phyloP scores from a whole-genome alignment of 1,284 basidiomycete species.

The Moesziomyces sp. region DNA sequence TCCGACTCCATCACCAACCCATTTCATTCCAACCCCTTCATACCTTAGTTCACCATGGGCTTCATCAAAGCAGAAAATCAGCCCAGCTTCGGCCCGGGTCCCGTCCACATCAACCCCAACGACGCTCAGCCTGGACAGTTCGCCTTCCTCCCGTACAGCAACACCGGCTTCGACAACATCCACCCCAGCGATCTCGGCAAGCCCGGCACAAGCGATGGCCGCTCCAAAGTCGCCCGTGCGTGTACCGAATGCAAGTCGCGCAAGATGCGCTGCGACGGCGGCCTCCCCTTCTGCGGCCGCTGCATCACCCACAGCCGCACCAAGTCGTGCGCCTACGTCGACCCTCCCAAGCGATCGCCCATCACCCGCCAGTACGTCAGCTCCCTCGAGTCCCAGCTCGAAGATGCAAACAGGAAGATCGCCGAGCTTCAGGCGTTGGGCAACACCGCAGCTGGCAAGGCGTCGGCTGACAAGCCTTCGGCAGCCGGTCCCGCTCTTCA shows the following conservation, averaged over 20 bases:
- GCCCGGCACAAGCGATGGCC: conserved; percentile 45
- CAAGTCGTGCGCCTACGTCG: conserved; percentile 52
- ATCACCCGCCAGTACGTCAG: conserved; percentile 54
- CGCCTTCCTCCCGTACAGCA: conserved; percentile 44
- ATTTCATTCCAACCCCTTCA: neutral
- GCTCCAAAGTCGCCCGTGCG: conserved; percentile 46
- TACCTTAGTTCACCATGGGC: conserved; percentile 20
- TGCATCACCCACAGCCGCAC: conserved; percentile 54
- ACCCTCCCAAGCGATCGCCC: conserved; percentile 50
- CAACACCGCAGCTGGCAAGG: conserved; percentile 5
- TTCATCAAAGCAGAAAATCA: conserved; percentile 49
- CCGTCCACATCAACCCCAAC: conserved; percentile 30
- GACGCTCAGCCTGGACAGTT: conserved; percentile 42
- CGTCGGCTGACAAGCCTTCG: conserved; percentile 15
- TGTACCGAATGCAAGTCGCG: conserved; percentile 53
- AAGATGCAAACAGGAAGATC: conserved; percentile 41
- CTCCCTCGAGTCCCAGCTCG: conserved; percentile 46
- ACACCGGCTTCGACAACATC: conserved; percentile 40
- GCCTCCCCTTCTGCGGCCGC: conserved; percentile 51
- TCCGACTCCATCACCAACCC: neutral
- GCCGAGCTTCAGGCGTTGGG: conserved; percentile 29
- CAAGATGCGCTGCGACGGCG: conserved; percentile 55
- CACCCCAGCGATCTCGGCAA: conserved; percentile 45
- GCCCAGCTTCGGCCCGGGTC: conserved; percentile 28
- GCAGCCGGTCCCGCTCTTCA: conserved; percentile 6